Base-by-base conservation (phyloP, 345 rosid genomes). In the Lagerstroemia speciosa region DNA sequence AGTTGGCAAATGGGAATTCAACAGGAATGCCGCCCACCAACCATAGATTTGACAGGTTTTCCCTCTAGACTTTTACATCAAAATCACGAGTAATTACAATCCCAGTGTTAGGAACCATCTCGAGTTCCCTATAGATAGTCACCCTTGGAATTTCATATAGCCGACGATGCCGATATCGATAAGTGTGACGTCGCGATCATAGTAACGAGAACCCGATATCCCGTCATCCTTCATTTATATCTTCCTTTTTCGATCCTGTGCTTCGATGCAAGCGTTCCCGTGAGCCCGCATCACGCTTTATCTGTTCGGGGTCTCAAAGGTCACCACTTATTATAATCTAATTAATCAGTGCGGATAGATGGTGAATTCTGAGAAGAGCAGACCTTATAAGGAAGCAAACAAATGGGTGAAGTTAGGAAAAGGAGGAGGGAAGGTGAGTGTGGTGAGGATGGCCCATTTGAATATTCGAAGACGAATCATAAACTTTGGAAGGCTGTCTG, bases 301-400 rank as follows among this genome's bases (percentile, higher is more conserved):
- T 72, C 75, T 32, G 75, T 33, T 41, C 43, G 43, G 61, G 26
- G n/a, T 41, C 41, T 14, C 46, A 57, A 34, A 24, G 70, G 70
- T 30, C 70, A 66, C 29, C 34, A 11, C 3, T 34, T 33, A 58
- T 29, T n/a, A n/a, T n/a, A n/a, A n/a, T n/a, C n/a, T n/a, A 4
- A 31, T 43, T 10, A 27, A 19, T 17, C 9, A 1, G 14, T 11
- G 46, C 12, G 24, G 12, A 20, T 8, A 27, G 29, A 17, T 48
- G 43, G 29, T 26, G 14, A 26, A 0, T 6, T 8, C 58, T 15
- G 55, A 50, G n/a, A 17, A 50, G 22, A 50, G 55, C 55, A 22
- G 0, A 19, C 1, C 22, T 12, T 6, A 17, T 17, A 19, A 50
- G 55, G 19, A 50, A 50, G 3, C 24, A 50, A 17, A 19, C 24